Percentiles rank a stretch among this genome's conserved stretches.
Evolutionary conservation across 768 basidiomycete species (phyloP).

Genomic region (Lactarius psammicola): DNA sequence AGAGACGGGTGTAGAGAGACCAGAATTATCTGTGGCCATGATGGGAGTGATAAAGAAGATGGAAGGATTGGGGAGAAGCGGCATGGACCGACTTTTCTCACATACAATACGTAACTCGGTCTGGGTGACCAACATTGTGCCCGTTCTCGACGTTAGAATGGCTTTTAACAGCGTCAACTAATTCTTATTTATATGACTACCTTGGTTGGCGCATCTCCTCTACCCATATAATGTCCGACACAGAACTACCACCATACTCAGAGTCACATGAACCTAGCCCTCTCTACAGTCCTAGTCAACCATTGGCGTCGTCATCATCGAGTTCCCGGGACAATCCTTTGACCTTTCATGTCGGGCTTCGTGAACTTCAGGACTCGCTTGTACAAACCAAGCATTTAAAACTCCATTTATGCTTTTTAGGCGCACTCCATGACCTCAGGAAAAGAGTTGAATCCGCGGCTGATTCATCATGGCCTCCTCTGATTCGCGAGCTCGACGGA

Average conservation of each 20-base stretch:
- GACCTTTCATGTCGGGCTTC: constrained; percentile 17
- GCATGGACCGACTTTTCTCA: background rate
- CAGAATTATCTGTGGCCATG: constrained; percentile 34
- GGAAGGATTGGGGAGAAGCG: background rate
- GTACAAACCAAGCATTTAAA: constrained; percentile 12
- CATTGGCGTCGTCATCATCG: constrained; percentile 15
- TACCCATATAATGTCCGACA: constrained; percentile 7
- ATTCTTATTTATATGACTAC: background rate
- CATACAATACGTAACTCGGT: background rate
- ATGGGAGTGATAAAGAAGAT: background rate
- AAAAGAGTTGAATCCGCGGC: constrained; percentile 11
- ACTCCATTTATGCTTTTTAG: constrained; percentile 18
- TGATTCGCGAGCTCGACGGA: constrained; percentile 28
- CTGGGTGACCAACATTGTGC: background rate
- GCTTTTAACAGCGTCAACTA: background rate
- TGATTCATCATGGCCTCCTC: constrained; percentile 6
- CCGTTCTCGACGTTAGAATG: background rate
- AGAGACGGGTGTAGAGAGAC: constrained; percentile 35
- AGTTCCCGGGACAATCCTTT: background rate
- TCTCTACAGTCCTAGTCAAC: background rate
- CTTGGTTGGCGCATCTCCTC: background rate
- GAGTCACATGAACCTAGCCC: constrained; percentile 2
- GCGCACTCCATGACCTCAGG: constrained; percentile 18
- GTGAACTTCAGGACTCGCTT: constrained; percentile 15
- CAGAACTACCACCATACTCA: constrained; percentile 15